These are phyloP conservation scores for Pythium rhizo-oryzae DNA, from an alignment of 352 stramenopile species.

Conservation along the genomic window DNA sequence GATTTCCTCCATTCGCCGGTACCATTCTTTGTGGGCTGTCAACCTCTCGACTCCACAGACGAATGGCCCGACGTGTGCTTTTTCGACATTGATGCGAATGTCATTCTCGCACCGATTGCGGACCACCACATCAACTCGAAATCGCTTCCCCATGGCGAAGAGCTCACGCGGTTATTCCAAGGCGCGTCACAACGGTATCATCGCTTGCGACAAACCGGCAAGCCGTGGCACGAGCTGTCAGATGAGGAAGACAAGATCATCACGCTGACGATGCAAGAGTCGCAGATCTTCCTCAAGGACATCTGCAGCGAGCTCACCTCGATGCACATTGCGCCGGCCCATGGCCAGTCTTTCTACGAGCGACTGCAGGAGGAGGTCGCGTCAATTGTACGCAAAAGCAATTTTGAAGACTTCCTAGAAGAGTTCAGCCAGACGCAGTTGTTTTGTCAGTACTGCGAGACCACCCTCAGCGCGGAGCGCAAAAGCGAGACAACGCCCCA, in stretches of 20 bases:
- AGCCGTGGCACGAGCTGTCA: conserved; percentile 80
- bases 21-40: conserved; percentile 75
- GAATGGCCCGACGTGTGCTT: conserved; percentile 87
- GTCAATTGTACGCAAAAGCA: conserved; percentile 65
- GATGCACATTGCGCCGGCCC: conserved; percentile 43
- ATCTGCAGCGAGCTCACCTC: conserved; percentile 72
- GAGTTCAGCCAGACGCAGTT: conserved; percentile 87
- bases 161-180: conserved; percentile 63
- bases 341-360: conserved; percentile 60
- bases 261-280: conserved; percentile 72
- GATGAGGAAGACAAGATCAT: conserved; percentile 81
- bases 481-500: not conserved
- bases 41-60: conserved; percentile 56
- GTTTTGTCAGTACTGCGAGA: conserved; percentile 89
- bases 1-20: conserved; percentile 88
- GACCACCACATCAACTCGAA: conserved; percentile 46
- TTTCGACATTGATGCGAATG: conserved; percentile 73
- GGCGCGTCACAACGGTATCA: conserved; percentile 54
- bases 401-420: conserved; percentile 71
- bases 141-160: conserved; percentile 59
- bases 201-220: conserved; percentile 42
- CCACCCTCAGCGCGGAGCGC: conserved; percentile 45
- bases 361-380: conserved; percentile 75
- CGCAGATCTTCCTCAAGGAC: conserved; percentile 69
- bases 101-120: conserved; percentile 46